phyloP scores from a whole-genome alignment of 805 yeast species.

The Candida silvatica region DNA sequence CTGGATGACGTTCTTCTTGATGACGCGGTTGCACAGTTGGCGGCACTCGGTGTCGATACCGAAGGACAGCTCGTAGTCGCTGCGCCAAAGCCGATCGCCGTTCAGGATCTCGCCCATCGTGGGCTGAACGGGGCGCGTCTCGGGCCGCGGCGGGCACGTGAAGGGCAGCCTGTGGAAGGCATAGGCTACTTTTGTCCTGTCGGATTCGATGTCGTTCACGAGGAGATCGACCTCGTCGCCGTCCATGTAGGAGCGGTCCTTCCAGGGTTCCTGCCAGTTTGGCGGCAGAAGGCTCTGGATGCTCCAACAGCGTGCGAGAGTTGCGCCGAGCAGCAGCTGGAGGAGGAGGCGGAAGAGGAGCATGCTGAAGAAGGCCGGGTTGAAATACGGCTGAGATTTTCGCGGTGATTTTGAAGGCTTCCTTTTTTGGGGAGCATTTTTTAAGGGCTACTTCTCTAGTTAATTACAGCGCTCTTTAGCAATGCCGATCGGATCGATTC shows the following conservation, averaged over 20 bases:
- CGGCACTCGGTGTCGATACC: constrained; percentile 60
- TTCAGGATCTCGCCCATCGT: constrained; percentile 70
- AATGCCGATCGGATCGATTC: too few species aligned
- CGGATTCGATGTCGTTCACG: constrained; percentile 75
- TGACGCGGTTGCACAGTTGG: constrained; percentile 59
- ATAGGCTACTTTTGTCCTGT: constrained; percentile 67
- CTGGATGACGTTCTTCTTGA: constrained; percentile 39
- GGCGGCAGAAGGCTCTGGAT: constrained; percentile 5
- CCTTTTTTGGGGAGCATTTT: too few species aligned
- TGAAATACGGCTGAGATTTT: too few species aligned
- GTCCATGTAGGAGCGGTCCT: constrained; percentile 28
- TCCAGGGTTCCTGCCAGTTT: constrained; percentile 20
- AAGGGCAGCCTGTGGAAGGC: constrained; percentile 73
- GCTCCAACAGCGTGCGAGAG: too few species aligned
- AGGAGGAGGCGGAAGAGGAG: too few species aligned
- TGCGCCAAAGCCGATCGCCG: constrained; percentile 75
- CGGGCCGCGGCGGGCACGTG: constrained; percentile 58
- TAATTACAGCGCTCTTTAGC: too few species aligned
- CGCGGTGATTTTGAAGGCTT: too few species aligned
- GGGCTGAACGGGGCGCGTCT: constrained; percentile 52
- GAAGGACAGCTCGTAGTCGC: constrained; percentile 59
- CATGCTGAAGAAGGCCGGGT: too few species aligned
- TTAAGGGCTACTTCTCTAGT: too few species aligned
- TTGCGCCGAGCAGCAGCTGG: too few species aligned
- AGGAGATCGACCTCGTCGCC: constrained; percentile 62